Percentiles rank a stretch among this genome's conserved stretches.
These are phyloP conservation scores for Penicillium cosmopolitanum DNA, from an alignment of 495 filamentous ascomycete genomes.

Conservation along the genomic window DNA sequence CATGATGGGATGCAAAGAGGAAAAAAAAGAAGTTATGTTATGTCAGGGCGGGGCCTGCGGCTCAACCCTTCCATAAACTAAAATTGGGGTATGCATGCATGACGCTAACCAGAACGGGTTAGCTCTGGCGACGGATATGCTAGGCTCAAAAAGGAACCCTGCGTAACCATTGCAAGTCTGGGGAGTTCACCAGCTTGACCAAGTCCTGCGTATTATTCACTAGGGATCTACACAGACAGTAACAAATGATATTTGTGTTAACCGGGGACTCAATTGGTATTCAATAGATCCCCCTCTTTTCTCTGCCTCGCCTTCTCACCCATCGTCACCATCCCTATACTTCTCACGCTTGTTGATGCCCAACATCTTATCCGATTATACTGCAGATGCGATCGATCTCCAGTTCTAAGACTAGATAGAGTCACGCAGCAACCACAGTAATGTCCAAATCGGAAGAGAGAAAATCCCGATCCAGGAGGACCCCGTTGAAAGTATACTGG, in stretches of 20 bases:
- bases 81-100: slow-evolving; percentile 25
- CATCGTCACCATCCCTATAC: too few relatives aligned
- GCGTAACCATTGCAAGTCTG: slow-evolving; percentile 20
- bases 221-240: neutral
- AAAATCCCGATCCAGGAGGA: neutral
- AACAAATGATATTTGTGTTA: neutral
- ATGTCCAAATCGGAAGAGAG: neutral
- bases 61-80: slow-evolving; percentile 46
- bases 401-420: too few relatives aligned
- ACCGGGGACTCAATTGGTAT: neutral
- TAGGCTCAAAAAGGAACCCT: slow-evolving; percentile 23
- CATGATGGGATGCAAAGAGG: slow-evolving; percentile 43
- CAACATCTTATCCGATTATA: neutral
- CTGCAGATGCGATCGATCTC: too few relatives aligned
- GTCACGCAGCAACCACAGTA: too few relatives aligned
- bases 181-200: slow-evolving; percentile 9
- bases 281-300: too few relatives aligned
- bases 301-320: too few relatives aligned
- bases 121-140: slow-evolving; percentile 13
- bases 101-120: slow-evolving; percentile 19
- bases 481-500: neutral
- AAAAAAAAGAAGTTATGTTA: slow-evolving; percentile 35
- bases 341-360: neutral
- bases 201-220: too few relatives aligned
- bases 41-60: slow-evolving; percentile 42